A percentile compares a stretch with the other conserved stretches of the same genome.
Conservation (phyloP, 208 protist genomes). For the Acanthamoeba polyphaga region DNA sequence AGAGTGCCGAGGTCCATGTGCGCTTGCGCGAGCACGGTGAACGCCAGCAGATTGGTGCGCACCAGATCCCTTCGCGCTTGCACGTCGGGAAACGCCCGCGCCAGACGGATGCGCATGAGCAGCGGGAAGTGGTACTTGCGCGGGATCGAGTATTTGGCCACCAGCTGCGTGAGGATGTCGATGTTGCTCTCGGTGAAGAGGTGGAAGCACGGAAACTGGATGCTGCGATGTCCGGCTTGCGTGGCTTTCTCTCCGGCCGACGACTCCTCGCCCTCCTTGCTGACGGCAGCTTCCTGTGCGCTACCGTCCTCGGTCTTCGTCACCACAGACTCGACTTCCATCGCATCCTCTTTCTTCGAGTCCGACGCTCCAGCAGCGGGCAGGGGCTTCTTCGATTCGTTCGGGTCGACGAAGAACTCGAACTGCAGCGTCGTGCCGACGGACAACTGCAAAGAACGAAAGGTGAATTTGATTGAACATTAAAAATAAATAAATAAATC, state of each 20-base stretch:
- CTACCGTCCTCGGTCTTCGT: neutral
- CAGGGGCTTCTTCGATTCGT: conserved; percentile 8
- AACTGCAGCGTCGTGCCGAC: conserved; percentile 63
- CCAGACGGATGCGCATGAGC: conserved; percentile 57
- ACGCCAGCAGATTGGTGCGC: conserved; percentile 58
- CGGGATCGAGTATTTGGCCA: conserved; percentile 68
- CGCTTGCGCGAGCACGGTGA: conserved; percentile 68
- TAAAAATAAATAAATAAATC: neutral
- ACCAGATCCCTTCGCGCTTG: conserved; percentile 11
- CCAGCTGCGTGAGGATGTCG: conserved; percentile 41
- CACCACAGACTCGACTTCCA: conserved; percentile 49
- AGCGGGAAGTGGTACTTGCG: conserved; percentile 67
- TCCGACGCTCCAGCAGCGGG: neutral
- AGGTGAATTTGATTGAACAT: neutral
- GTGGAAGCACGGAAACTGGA: conserved; percentile 44
- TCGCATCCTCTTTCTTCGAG: neutral
- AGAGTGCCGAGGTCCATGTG: conserved; percentile 64
- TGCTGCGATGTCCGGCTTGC: conserved; percentile 19
- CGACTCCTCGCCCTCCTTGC: neutral
- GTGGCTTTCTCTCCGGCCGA: neutral
- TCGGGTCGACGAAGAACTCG: conserved; percentile 66
- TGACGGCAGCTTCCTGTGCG: neutral
- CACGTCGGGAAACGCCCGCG: conserved; percentile 58
- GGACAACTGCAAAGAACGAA: conserved; percentile 23
- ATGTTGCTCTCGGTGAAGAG: conserved; percentile 65